Evolutionary conservation across 2,329 filamentous ascomycete species (phyloP), one percentile per base, ranked within the genome.

Genomic region (Pseudohalonectria lignicola): DNA sequence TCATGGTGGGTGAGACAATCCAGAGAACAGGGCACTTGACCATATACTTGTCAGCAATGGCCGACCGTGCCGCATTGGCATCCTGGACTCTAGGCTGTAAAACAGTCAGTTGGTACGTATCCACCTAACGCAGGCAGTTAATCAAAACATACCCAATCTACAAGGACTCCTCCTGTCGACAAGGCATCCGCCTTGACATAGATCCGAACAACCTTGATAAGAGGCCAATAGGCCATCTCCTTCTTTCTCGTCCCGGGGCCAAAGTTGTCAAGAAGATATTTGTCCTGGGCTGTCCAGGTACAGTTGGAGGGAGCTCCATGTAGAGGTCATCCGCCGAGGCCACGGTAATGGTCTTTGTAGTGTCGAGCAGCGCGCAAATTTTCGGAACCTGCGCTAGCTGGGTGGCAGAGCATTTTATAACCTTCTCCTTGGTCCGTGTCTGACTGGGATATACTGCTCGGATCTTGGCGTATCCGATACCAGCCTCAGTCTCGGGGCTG

Each of bases 1-100:
- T 59, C 30, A 61, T 72, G 41, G 81, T 79, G 0, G 73, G 72
- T 2, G 74, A 71, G n/a, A 78, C 69, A 36, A 79, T 70, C 71
- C 72, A 80, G 0, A 79, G 51, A 3, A 67, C 64, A 2, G 68
- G 69, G 45, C 75, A 80, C 43, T 71, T 62, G 48, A 78, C 71
- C 55, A 79, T 68, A 45, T 81, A 81, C 1, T 62, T 61, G 32
- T 66, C 62, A 2, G 75, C 73, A 12, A 26, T 26, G 23, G 23
- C 23, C 7, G 8, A 26, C 23, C 23, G 23, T 12, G 23, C 23
- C 7, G 23, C 23, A 26, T 26, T 26, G 23, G 23, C 23, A 26
- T 26, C 23, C 12, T 26, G 23, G 23, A 26, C 23, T 12, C 23
- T 12, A 26, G 31, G 31, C 8, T 33, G 31, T 33, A 5, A 18